phyloP scores from a whole-genome alignment of 352 stramenopile species.

The Thraustochytrium sp. region DNA sequence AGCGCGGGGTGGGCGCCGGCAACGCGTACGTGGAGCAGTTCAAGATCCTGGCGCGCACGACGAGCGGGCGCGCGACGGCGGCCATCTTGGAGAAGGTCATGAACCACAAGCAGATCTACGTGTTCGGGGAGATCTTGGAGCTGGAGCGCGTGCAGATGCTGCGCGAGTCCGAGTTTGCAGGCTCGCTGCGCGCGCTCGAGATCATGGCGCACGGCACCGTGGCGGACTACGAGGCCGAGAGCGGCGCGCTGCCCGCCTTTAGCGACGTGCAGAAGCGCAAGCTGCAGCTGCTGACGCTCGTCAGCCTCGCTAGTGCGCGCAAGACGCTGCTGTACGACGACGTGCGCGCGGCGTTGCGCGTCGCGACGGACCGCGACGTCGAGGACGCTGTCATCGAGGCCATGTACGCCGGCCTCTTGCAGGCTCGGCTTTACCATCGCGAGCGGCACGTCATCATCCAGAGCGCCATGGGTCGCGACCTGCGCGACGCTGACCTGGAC shows the following conservation, averaged over 20 bases:
- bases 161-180: neutral
- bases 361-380: neutral
- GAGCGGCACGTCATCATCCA: neutral
- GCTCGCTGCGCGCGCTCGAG: conserved; percentile 7
- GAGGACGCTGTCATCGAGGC: conserved; percentile 29
- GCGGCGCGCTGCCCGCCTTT: neutral
- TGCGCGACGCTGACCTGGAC: neutral
- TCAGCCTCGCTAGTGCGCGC: neutral
- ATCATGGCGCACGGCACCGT: conserved; percentile 6
- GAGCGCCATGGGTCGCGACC: conserved; percentile 4
- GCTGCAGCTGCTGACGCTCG: conserved; percentile 4
- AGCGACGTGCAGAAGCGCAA: neutral
- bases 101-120: conserved; percentile 41
- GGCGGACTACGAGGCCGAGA: conserved; percentile 1
- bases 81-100: conserved; percentile 37
- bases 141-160: conserved; percentile 6
- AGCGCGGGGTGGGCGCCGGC: neutral
- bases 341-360: neutral
- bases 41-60: conserved; percentile 25
- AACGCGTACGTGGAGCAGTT: conserved; percentile 42
- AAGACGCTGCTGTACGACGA: neutral
- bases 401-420: conserved; percentile 1
- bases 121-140: conserved; percentile 33
- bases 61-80: neutral
- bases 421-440: neutral